Conservation (phyloP, 1,139 yeast genomes). For the Candida albicans region DNA sequence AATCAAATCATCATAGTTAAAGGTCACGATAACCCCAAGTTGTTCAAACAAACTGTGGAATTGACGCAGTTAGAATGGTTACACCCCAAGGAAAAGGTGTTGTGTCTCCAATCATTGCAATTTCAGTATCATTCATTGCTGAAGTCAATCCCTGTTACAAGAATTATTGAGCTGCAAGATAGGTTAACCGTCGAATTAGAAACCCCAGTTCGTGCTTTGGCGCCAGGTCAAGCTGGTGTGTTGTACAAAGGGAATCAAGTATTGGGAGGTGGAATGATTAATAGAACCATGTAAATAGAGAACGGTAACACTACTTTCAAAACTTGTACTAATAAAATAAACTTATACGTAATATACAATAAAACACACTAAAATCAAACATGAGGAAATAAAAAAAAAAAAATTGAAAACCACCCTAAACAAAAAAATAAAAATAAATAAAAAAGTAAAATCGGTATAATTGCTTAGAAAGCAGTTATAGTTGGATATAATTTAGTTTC, state of each 20-base stretch:
- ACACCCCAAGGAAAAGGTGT: slow-evolving; percentile 18
- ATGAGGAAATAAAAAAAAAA: not conserved
- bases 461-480: slow-evolving; percentile 44
- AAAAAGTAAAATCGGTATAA: slow-evolving; percentile 1
- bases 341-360: too few relatives aligned
- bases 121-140: slow-evolving; percentile 76
- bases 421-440: slow-evolving; percentile 1
- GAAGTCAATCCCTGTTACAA: slow-evolving; percentile 39
- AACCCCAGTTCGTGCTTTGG: slow-evolving; percentile 62
- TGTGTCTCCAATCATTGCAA: slow-evolving; percentile 25
- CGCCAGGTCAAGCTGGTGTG: slow-evolving; percentile 87
- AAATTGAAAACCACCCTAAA: not conserved
- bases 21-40: slow-evolving; percentile 63
- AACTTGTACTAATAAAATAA: too few relatives aligned
- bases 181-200: slow-evolving; percentile 38
- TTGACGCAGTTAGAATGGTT: slow-evolving; percentile 57
- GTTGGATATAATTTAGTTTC: slow-evolving; percentile 38
- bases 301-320: not conserved
- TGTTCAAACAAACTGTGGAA: slow-evolving; percentile 47
- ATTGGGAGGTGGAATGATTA: slow-evolving; percentile 71
- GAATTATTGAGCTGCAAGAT: slow-evolving; percentile 15
- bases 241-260: slow-evolving; percentile 67
- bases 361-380: not conserved
- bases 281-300: slow-evolving; percentile 4
- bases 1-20: slow-evolving; percentile 79